Percentiles rank a stretch among this genome's conserved stretches.
phyloP scores from a whole-genome alignment of 2,329 filamentous ascomycete species.

The Xylaria digitata region DNA sequence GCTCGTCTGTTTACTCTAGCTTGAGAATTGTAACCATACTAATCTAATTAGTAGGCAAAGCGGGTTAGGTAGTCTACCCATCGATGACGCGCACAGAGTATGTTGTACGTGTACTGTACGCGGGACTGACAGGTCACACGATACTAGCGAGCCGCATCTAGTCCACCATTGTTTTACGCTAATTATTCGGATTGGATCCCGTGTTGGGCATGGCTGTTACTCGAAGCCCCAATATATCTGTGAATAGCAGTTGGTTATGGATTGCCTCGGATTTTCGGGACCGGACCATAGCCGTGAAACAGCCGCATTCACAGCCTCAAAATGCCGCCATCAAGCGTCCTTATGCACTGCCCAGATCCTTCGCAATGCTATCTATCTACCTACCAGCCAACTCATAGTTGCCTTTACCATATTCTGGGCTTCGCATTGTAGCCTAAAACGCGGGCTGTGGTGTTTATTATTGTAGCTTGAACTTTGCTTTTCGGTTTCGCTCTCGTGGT shows the following conservation, averaged over 20 bases:
- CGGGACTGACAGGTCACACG: neutral
- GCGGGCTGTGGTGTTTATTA: neutral
- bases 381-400: neutral
- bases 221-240: neutral
- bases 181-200: neutral
- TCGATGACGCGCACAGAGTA: constrained; percentile 1
- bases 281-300: constrained; percentile 15
- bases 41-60: neutral
- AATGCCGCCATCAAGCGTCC: constrained; percentile 19
- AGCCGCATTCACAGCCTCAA: constrained; percentile 32
- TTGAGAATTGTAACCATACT: neutral
- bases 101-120: neutral
- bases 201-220: constrained; percentile 10
- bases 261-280: neutral
- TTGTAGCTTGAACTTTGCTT: constrained; percentile 1
- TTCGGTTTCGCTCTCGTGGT: neutral
- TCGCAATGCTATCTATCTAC: neutral
- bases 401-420: neutral
- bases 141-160: neutral
- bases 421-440: neutral
- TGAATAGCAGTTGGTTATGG: constrained; percentile 14
- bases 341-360: constrained; percentile 19
- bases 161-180: neutral
- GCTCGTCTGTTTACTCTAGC: neutral
- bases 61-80: neutral